Evolutionary conservation across 2,329 filamentous ascomycete genomes (phyloP).

Genomic region (Aureobasidium musti): DNA sequence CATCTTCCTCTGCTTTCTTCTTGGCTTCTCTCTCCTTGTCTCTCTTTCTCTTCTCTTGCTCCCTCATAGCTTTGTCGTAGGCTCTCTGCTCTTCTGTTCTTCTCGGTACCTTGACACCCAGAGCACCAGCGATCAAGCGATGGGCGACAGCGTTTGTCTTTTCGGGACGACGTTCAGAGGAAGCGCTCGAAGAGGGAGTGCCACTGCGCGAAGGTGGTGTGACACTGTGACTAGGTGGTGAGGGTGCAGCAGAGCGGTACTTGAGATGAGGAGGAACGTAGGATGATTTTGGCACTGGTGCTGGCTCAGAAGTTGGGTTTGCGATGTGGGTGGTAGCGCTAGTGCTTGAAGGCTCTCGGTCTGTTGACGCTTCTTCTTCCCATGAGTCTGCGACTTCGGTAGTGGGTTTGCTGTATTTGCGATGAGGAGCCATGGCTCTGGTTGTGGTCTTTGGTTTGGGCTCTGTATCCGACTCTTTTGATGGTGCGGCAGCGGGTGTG

Average conservation of each 20-base stretch:
- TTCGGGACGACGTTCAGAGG: slow-evolving; percentile 62
- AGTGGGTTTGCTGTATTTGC: slow-evolving; percentile 10
- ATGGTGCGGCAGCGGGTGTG: background rate
- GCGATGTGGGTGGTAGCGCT: slow-evolving; percentile 61
- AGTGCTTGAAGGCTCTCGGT: slow-evolving; percentile 38
- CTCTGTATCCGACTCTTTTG: background rate
- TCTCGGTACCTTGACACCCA: slow-evolving; percentile 78
- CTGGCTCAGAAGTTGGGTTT: slow-evolving; percentile 48
- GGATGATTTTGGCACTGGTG: slow-evolving; percentile 57
- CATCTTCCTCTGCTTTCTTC: slow-evolving; percentile 62
- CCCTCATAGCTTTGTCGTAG: slow-evolving; percentile 78
- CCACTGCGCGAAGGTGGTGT: slow-evolving; percentile 28
- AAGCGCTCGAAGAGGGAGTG: slow-evolving; percentile 57
- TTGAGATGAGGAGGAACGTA: slow-evolving; percentile 32
- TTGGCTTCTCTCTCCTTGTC: slow-evolving; percentile 71
- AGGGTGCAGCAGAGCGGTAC: slow-evolving; percentile 50
- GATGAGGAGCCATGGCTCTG: background rate
- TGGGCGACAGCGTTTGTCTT: slow-evolving; percentile 92
- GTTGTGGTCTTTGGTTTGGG: background rate
- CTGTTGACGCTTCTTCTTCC: slow-evolving; percentile 63
- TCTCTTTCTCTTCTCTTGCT: slow-evolving; percentile 77
- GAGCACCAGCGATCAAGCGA: slow-evolving; percentile 82
- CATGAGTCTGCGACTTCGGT: slow-evolving; percentile 66
- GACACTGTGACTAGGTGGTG: slow-evolving; percentile 59
- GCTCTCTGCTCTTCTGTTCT: slow-evolving; percentile 85